Evolutionary conservation across 371 early-diverging fungal species (phyloP).

Genomic region (Mucor velutinosus): DNA sequence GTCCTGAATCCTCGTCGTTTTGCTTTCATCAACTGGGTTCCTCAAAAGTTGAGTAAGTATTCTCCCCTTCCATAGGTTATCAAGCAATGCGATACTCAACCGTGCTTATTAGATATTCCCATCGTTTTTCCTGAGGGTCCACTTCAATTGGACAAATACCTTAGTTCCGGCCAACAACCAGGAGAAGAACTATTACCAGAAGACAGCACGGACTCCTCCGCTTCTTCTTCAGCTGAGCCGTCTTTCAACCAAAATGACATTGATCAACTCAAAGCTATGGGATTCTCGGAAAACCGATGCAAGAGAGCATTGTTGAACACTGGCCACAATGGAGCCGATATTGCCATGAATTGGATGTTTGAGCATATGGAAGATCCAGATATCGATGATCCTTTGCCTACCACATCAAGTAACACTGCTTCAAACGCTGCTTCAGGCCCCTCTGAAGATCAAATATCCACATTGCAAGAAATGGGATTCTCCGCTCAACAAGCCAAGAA

Average conservation of each 20-base stretch:
- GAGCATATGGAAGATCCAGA: constrained; percentile 94
- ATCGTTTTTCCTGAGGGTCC: constrained; percentile 56
- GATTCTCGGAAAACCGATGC: constrained; percentile 86
- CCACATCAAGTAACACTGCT: constrained; percentile 4
- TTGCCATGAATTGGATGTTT: constrained; percentile 93
- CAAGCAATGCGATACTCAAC: neutral
- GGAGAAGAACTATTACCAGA: constrained; percentile 80
- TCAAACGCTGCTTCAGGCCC: constrained; percentile 9
- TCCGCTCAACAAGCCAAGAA: constrained; percentile 74
- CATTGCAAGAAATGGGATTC: constrained; percentile 93
- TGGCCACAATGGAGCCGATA: constrained; percentile 81
- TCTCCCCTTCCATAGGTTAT: neutral
- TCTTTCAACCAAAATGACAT: constrained; percentile 67
- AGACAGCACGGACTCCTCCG: constrained; percentile 44
- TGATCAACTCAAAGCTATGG: constrained; percentile 84
- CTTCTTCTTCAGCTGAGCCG: constrained; percentile 34
- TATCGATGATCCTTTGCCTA: constrained; percentile 49
- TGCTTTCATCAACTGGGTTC: constrained; percentile 89
- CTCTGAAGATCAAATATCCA: constrained; percentile 50
- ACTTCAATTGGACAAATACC: constrained; percentile 60
- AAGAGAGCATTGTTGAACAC: constrained; percentile 80
- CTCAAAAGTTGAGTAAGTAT: constrained; percentile 68
- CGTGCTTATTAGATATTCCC: constrained; percentile 44
- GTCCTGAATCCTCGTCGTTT: constrained; percentile 84
- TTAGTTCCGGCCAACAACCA: constrained; percentile 66